phyloP scores from a whole-genome alignment of 1,284 basidiomycete genomes.

The Boletellus sp. region DNA sequence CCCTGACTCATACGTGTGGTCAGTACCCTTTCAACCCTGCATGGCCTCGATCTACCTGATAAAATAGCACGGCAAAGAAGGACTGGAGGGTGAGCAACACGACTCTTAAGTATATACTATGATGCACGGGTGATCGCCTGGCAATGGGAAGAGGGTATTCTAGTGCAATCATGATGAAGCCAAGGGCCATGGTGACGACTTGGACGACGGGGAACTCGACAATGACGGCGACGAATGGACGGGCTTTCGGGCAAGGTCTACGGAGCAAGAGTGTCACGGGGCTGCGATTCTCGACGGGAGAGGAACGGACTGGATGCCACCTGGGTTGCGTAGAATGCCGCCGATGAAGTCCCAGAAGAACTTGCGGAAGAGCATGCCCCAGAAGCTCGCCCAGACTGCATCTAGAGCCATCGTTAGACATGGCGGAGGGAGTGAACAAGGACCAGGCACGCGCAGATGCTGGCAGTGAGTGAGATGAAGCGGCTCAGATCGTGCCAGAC shows the following conservation, averaged over 20 bases:
- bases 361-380: constrained; percentile 79
- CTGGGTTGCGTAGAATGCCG: constrained; percentile 68
- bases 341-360: constrained; percentile 87
- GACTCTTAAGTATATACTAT: constrained; percentile 61
- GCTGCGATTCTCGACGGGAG: neutral
- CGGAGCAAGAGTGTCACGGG: neutral
- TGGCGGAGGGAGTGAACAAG: constrained; percentile 1
- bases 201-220: constrained; percentile 74
- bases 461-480: constrained; percentile 67
- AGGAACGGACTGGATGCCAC: constrained; percentile 72
- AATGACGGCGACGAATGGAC: constrained; percentile 66
- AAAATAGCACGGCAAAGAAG: constrained; percentile 67
- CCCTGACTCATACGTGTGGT: constrained; percentile 44
- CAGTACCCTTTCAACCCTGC: neutral
- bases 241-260: constrained; percentile 63
- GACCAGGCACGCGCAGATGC: constrained; percentile 58
- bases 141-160: constrained; percentile 65
- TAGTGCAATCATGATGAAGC: constrained; percentile 54
- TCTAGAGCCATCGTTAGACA: constrained; percentile 42
- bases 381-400: constrained; percentile 75
- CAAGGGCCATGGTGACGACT: constrained; percentile 59
- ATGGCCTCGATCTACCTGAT: constrained; percentile 57
- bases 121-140: constrained; percentile 55
- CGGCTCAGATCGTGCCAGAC: constrained; percentile 81
- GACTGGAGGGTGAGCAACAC: constrained; percentile 64